phyloP scores from a whole-genome alignment of 768 basidiomycete genomes.

The Dendrothele bispora region DNA sequence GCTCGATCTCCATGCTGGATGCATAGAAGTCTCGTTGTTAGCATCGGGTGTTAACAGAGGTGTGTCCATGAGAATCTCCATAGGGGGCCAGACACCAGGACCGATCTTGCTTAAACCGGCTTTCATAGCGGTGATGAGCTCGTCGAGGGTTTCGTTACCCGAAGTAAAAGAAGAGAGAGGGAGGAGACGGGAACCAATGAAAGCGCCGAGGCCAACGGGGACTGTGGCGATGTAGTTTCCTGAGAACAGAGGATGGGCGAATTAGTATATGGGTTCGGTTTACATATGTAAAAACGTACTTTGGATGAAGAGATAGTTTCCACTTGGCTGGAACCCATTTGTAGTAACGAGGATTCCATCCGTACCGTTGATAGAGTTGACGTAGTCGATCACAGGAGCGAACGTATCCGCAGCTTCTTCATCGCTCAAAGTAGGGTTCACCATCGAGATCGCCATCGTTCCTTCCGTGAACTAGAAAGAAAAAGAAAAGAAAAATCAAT shows the following conservation, averaged over 20 bases:
- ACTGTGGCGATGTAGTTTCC: neutral
- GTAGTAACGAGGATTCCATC: neutral
- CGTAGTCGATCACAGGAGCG: neutral
- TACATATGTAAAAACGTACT: neutral
- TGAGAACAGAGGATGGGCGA: neutral
- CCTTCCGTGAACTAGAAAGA: neutral
- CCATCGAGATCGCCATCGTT: neutral
- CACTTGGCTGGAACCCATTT: neutral
- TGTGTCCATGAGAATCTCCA: neutral
- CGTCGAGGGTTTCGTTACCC: neutral
- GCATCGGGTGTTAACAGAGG: neutral
- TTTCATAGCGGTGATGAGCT: neutral
- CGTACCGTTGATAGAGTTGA: neutral
- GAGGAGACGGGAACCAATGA: neutral
- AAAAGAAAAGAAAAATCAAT: neutral
- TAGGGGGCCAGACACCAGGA: neutral
- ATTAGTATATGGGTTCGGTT: neutral
- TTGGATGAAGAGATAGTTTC: neutral
- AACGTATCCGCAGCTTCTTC: neutral
- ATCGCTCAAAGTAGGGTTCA: neutral
- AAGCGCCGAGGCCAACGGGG: neutral
- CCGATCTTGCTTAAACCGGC: neutral
- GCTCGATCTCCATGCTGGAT: constrained; percentile 9
- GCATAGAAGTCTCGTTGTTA: neutral
- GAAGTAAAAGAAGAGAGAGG: neutral